These are phyloP conservation scores for Mortierella sp. DNA, from an alignment of 371 early-diverging fungal genomes.

Conservation along the genomic window DNA sequence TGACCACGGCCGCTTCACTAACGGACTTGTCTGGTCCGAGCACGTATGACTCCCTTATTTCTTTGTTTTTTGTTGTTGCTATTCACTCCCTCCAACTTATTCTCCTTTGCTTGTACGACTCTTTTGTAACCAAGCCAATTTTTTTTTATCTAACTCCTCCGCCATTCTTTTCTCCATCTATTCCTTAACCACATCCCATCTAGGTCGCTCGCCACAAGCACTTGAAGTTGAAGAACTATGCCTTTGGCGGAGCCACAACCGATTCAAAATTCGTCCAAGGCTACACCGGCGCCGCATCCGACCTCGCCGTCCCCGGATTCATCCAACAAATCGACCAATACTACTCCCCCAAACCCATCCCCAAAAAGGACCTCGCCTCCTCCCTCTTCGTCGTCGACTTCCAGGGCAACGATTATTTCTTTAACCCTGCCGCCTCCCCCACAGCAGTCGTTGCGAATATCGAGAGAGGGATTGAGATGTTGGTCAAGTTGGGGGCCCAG, in stretches of 20 bases:
- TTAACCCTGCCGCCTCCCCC: constrained; percentile 16
- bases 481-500: constrained; percentile 22
- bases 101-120: neutral
- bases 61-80: neutral
- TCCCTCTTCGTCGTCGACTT: constrained; percentile 37
- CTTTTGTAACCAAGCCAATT: neutral
- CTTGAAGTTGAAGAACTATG: constrained; percentile 28
- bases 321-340: constrained; percentile 37
- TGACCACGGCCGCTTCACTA: constrained; percentile 34
- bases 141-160: neutral
- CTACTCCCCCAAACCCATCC: constrained; percentile 6
- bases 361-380: neutral
- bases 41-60: neutral
- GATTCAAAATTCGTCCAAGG: constrained; percentile 34
- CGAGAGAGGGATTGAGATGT: constrained; percentile 22
- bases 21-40: constrained; percentile 33
- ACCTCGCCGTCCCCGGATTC: constrained; percentile 46
- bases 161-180: neutral
- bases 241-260: constrained; percentile 53
- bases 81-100: neutral
- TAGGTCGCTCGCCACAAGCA: constrained; percentile 17
- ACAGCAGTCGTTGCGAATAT: constrained; percentile 15
- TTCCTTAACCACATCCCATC: neutral
- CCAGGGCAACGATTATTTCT: constrained; percentile 51
- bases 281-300: constrained; percentile 19